Percentiles rank a stretch among this genome's conserved stretches.
These are phyloP conservation scores for Coniferiporia weirii DNA, from an alignment of 1,284 basidiomycete genomes.

Conservation along the genomic window DNA sequence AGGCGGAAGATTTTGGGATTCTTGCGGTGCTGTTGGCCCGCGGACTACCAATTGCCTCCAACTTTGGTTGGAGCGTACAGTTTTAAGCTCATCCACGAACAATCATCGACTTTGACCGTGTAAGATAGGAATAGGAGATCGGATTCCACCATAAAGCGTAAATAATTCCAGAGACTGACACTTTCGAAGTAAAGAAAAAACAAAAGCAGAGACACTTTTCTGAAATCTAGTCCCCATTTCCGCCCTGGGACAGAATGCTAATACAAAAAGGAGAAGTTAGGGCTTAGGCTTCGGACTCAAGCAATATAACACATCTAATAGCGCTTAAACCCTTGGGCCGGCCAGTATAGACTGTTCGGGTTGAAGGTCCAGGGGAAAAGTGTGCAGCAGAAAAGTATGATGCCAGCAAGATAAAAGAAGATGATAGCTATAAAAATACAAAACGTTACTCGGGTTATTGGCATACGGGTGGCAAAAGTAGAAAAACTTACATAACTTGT, in stretches of 20 bases:
- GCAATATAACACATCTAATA: background rate
- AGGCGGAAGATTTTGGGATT: background rate
- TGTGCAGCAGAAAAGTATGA: constrained; percentile 38
- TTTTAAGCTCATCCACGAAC: background rate
- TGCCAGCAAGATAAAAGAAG: constrained; percentile 42
- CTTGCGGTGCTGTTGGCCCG: background rate
- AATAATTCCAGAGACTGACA: too few species aligned
- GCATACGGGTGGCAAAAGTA: constrained; percentile 9
- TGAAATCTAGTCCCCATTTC: too few species aligned
- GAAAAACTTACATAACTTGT: constrained; percentile 33
- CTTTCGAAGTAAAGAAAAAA: too few species aligned
- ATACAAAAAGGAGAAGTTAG: too few species aligned
- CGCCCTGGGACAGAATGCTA: too few species aligned
- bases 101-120: background rate
- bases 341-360: constrained; percentile 12
- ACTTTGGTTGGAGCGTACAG: background rate
- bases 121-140: background rate
- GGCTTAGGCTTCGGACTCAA: background rate
- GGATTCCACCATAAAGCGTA: too few species aligned
- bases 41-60: background rate
- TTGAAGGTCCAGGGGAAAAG: constrained; percentile 25
- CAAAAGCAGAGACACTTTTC: too few species aligned
- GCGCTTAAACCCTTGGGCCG: background rate
- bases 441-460: background rate
- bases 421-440: constrained; percentile 36